Evolutionary conservation across 345 rosid species (phyloP).

Genomic region (Limnanthes douglasii): DNA sequence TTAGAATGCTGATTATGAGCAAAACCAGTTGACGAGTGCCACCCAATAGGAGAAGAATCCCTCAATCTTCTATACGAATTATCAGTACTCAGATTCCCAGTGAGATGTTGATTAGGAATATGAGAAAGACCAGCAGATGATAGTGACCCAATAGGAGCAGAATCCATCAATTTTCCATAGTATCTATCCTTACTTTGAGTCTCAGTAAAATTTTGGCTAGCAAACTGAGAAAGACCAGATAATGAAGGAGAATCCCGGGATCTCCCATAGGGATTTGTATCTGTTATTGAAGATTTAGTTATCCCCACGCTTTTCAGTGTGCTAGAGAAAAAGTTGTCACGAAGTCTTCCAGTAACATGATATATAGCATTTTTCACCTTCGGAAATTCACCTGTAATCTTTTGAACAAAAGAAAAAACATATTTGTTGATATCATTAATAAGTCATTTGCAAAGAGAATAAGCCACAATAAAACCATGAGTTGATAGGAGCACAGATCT

Average conservation of each 20-base stretch:
- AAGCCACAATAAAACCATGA: conserved; percentile 1
- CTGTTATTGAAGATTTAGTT: conserved; percentile 26
- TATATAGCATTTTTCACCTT: conserved; percentile 45
- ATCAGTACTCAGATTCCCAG: conserved; percentile 16
- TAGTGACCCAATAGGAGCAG: conserved; percentile 10
- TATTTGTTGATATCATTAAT: too few relatives aligned
- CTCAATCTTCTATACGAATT: conserved; percentile 12
- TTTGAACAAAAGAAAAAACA: conserved; percentile 12
- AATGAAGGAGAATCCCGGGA: conserved; percentile 20
- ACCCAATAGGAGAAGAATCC: conserved; percentile 10
- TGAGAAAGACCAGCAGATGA: conserved; percentile 10
- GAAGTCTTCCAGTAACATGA: conserved; percentile 36
- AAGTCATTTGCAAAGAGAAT: too few relatives aligned
- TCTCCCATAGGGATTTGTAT: conserved; percentile 34
- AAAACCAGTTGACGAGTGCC: conserved; percentile 14
- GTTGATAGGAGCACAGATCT: background rate
- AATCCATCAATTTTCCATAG: conserved; percentile 8
- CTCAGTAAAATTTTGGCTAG: conserved; percentile 4
- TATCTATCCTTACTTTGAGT: too few relatives aligned
- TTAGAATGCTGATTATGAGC: conserved; percentile 24
- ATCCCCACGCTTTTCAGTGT: conserved; percentile 16
- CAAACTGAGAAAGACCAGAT: conserved; percentile 17
- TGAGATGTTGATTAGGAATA: conserved; percentile 11
- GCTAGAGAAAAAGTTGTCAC: conserved; percentile 38
- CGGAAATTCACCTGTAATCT: conserved; percentile 52